Evolutionary conservation across 176 grass and related monocot genomes (phyloP), one percentile per base, ranked within the genome.

Genomic region (Cocos nucifera): DNA sequence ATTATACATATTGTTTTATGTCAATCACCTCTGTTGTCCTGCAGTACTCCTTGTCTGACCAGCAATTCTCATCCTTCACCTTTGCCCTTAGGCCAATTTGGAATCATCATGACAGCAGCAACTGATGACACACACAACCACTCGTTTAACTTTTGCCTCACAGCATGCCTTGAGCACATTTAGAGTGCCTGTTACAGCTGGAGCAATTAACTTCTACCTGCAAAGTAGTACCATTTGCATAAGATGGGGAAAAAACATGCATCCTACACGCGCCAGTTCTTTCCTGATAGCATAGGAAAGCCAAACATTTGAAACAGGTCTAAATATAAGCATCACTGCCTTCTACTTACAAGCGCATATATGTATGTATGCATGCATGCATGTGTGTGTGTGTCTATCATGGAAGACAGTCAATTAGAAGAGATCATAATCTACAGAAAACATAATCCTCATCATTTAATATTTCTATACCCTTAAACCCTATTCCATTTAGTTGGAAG

Each of bases 111-210:
- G 3, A 72, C 17, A 32, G 69, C 57, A 20, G n/a, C 49, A 22
- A 15, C 0, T 35, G 69, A 72, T 54, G 69, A 72, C 15, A 72
- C 69, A n/a, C 48, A 72, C 69, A 27, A 72, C 57, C 17, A 39
- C 69, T 62, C 69, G 19, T 17, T 53, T 60, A 20, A 72, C 69
- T 53, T 61, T 61, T 21, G 57, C 69, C 49, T 53, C 58, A 30
- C 16, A 60, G 17, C 69, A 61, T 54, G 69, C 69, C 49, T 30
- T 72, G 24, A 72, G 56, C 9, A 72, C 69, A 72, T 72, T 54
- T 2, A 72, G 26, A 53, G 69, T 72, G 15, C 69, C 69, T 28
- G 57, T 51, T n/a, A 53, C 57, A 21, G 69, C 69, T 22, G 69
- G 69, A 20, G 30, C 15, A 53, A 72, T 25, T 44, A 69, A n/a